Percentiles rank a stretch among this genome's conserved stretches.
phyloP scores from a whole-genome alignment of 768 basidiomycete genomes.

The Lentinula sp. region DNA sequence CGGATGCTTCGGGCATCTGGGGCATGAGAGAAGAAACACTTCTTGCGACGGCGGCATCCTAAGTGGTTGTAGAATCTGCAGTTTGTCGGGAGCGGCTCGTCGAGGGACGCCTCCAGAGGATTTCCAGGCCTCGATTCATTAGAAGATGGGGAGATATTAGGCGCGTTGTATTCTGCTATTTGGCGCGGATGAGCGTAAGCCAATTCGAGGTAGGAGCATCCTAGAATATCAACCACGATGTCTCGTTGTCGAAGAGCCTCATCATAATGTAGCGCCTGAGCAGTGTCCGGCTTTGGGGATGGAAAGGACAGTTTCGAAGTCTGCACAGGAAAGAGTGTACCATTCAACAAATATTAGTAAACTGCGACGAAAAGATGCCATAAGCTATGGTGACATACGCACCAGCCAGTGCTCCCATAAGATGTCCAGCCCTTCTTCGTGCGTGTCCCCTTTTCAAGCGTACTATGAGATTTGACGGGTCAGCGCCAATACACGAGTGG shows the following conservation, averaged over 20 bases:
- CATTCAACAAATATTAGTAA: too few species aligned
- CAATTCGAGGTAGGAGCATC: not conserved
- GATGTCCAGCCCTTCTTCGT: not conserved
- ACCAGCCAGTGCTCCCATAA: constrained; percentile 3
- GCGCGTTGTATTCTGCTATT: not conserved
- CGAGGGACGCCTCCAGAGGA: not conserved
- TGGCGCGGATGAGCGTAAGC: not conserved
- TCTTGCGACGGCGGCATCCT: constrained; percentile 22
- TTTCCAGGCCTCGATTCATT: not conserved
- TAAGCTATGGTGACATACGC: not conserved
- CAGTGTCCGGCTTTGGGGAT: not conserved
- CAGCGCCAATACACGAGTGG: constrained; percentile 1
- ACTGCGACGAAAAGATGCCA: too few species aligned
- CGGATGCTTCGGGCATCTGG: constrained; percentile 30
- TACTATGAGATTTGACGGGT: not conserved
- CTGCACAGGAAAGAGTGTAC: not conserved
- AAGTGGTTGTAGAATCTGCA: constrained; percentile 34
- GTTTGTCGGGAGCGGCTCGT: not conserved
- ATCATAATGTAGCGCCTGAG: not conserved
- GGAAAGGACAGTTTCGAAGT: constrained; percentile 3
- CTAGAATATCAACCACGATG: not conserved
- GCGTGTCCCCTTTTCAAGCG: constrained; percentile 4
- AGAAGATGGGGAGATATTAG: not conserved
- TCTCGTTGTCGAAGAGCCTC: constrained; percentile 3
- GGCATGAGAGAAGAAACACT: constrained; percentile 29